Conservation (phyloP, 352 stramenopile genomes). For the Globisporangium parvum region DNA sequence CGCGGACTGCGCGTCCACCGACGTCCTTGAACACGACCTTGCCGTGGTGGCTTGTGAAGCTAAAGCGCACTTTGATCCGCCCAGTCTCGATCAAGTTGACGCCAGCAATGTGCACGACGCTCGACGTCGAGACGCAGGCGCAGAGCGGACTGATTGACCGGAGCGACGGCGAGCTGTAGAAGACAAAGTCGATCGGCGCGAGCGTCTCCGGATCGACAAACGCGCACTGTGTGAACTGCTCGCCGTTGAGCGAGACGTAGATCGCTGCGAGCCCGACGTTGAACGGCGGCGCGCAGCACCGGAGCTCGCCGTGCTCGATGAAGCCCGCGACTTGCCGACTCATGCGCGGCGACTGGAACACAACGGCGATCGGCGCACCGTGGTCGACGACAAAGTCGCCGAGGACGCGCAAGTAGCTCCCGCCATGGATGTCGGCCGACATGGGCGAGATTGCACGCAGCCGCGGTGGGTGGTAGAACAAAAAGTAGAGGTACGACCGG, state of each 20-base stretch:
- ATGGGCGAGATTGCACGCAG: slow-evolving; percentile 44
- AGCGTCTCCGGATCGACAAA: slow-evolving; percentile 48
- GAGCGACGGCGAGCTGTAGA: slow-evolving; percentile 59
- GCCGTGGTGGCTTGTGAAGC: slow-evolving; percentile 25
- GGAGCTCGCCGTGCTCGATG: slow-evolving; percentile 55
- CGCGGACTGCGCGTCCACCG: slow-evolving; percentile 31
- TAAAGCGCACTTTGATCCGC: slow-evolving; percentile 61
- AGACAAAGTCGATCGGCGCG: slow-evolving; percentile 54
- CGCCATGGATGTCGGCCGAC: slow-evolving; percentile 59
- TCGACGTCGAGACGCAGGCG: slow-evolving; percentile 40
- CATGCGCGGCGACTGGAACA: slow-evolving; percentile 47
- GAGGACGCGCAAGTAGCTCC: slow-evolving; percentile 55
- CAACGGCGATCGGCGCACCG: slow-evolving; percentile 43
- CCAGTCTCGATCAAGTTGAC: slow-evolving; percentile 73
- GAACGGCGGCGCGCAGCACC: slow-evolving; percentile 64
- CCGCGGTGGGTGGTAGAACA: slow-evolving; percentile 62
- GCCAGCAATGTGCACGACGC: slow-evolving; percentile 47
- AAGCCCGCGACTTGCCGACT: slow-evolving; percentile 63
- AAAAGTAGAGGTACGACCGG: slow-evolving; percentile 66
- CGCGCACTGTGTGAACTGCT: slow-evolving; percentile 69
- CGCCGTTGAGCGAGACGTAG: slow-evolving; percentile 66
- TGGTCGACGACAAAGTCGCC: slow-evolving; percentile 64
- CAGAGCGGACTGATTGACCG: slow-evolving; percentile 50
- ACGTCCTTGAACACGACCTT: slow-evolving; percentile 28
- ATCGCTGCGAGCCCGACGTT: slow-evolving; percentile 41